Base-by-base conservation (phyloP, 2,329 filamentous ascomycete genomes). In the Chaetothyriales sp. region DNA sequence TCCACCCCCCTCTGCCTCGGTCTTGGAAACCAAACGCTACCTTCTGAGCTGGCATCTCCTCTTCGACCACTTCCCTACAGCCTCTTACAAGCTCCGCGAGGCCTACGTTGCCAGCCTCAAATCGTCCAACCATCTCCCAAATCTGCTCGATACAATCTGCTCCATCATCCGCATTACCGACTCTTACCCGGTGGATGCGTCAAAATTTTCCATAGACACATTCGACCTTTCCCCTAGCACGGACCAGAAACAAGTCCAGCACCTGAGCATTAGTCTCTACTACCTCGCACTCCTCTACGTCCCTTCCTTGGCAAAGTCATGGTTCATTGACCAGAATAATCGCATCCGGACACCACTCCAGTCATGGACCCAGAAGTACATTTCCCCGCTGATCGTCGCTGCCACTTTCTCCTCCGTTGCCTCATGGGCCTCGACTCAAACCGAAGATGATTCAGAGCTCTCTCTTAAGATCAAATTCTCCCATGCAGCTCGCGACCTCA, bases 1-100 rank as follows among this genome's bases (percentile, higher is more conserved):
- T 0, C 80, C 85, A 46, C 77, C 83, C 7, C 72, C 77, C 37
- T 80, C 89, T 19, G 75, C 81, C 4, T 73, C 78, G 15, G 71
- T 65, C 33, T 85, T 89, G 60, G 88, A 88, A 9, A 71, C 80
- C 0, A 64, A 77, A 0, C 73, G 95, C 47, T 98, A 95, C 62
- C 74, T 98, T 2, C 73, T 95, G 25, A 85, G 87, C 9, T 98
- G 92, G 92, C 80, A 86, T 57, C 74, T 97, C 1, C 76, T 95
- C 0, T 97, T 94, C 63, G 88, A 94, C 60, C 83, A 90, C 45
- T 94, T 90, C 63, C 73, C 75, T 18, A 80, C 81, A 18, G 81
- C 89, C 10, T 87, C 89, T 0, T 83, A 86, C 66, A 87, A 88
- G 61, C 81, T 97, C 15, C 85, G 88, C 59, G 80, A 79, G 53